Evolutionary conservation across 148 eudicot genomes (phyloP).

Genomic region (Vaccinium macrocarpon): DNA sequence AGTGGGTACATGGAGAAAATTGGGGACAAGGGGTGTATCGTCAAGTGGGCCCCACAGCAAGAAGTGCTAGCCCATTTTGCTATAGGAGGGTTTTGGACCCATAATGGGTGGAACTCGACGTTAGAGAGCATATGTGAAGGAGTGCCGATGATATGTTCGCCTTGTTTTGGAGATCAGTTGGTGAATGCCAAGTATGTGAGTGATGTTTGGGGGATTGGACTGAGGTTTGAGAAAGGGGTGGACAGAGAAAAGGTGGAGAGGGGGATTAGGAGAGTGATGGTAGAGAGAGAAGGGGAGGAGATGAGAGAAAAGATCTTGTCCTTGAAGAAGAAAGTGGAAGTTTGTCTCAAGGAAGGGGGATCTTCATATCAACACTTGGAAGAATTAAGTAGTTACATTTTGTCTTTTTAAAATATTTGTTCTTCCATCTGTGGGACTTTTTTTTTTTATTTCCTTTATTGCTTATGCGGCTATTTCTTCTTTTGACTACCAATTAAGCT

Average conservation of each 20-base stretch:
- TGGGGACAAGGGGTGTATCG: conserved; percentile 38
- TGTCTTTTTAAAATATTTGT: conserved; percentile 26
- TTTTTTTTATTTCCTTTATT: background rate
- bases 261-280: conserved; percentile 37
- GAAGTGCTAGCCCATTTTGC: conserved; percentile 57
- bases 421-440: background rate
- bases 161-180: conserved; percentile 42
- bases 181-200: conserved; percentile 46
- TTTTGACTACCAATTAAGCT: background rate
- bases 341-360: conserved; percentile 39
- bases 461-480: background rate
- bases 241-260: conserved; percentile 28
- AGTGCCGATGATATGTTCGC: conserved; percentile 59
- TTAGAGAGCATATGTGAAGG: conserved; percentile 63
- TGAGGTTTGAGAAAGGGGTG: conserved; percentile 30
- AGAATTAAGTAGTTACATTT: conserved; percentile 30
- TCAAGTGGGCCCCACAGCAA: conserved; percentile 60
- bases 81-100: conserved; percentile 54
- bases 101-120: conserved; percentile 63
- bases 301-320: conserved; percentile 31
- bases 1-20: conserved; percentile 27
- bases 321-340: conserved; percentile 40
- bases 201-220: conserved; percentile 47
- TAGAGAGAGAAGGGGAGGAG: conserved; percentile 47
- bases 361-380: conserved; percentile 42